Conservation (phyloP, 345 rosid species). For the Populus ilicifolia region DNA sequence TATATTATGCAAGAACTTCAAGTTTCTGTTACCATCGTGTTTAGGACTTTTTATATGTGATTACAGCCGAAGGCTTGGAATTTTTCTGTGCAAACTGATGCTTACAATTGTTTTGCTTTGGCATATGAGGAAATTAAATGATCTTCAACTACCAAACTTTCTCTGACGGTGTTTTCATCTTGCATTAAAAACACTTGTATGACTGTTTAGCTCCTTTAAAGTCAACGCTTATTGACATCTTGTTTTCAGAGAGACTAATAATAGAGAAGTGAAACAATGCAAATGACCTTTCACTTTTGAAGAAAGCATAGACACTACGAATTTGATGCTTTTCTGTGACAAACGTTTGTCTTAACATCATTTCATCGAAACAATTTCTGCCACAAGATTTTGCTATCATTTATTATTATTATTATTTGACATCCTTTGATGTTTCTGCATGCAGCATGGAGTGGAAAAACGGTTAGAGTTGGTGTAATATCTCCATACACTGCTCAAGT, state of each 20-base stretch:
- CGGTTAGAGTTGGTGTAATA: constrained; percentile 14
- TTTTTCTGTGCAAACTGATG: neutral
- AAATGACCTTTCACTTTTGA: neutral
- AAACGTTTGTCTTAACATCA: neutral
- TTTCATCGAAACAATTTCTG: neutral
- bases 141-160: neutral
- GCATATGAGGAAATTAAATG: neutral
- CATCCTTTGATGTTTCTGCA: no score
- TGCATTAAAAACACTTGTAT: neutral
- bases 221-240: neutral
- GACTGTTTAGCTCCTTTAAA: neutral
- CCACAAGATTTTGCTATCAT: no score
- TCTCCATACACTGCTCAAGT: constrained; percentile 24
- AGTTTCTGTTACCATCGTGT: neutral
- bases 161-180: neutral
- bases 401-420: no score
- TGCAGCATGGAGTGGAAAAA: constrained; percentile 11
- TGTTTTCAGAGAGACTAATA: neutral
- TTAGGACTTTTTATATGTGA: no score
- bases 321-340: neutral
- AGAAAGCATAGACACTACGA: neutral
- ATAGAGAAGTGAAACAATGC: neutral
- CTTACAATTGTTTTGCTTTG: neutral
- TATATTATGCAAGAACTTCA: constrained; percentile 1
- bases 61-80: neutral